These are phyloP conservation scores for Iris macrosiphon DNA, from an alignment of 106 monocot species.

Conservation along the genomic window DNA sequence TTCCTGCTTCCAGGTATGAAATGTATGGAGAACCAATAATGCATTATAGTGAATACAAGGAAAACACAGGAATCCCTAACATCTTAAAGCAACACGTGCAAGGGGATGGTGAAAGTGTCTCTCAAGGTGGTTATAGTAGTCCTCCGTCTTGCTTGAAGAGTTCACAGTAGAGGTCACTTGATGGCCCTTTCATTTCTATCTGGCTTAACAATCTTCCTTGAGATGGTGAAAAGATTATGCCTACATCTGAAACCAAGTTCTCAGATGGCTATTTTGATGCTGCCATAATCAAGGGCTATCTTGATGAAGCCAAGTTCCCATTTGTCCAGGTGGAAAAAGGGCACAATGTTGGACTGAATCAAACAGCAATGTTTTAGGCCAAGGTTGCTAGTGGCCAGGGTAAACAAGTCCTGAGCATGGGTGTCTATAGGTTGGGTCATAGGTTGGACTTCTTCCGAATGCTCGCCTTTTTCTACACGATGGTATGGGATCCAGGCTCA, in stretches of 20 bases:
- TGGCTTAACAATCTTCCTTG: constrained; percentile 81
- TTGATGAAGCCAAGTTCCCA: too few relatives aligned
- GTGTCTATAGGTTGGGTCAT: too few relatives aligned
- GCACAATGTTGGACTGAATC: too few relatives aligned
- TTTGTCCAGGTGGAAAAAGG: too few relatives aligned
- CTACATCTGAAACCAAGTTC: constrained; percentile 83
- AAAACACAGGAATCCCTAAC: neutral
- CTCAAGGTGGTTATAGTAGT: constrained; percentile 39
- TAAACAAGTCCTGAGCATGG: too few relatives aligned
- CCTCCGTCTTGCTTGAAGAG: constrained; percentile 27
- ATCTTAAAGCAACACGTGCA: neutral
- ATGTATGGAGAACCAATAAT: constrained; percentile 34
- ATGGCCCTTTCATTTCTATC: constrained; percentile 67
- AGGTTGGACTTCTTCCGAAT: too few relatives aligned
- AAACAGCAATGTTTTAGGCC: too few relatives aligned
- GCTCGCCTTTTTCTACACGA: too few relatives aligned
- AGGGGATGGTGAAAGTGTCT: neutral
- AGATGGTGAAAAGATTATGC: constrained; percentile 40
- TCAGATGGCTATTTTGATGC: too few relatives aligned
- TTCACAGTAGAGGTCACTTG: constrained; percentile 57
- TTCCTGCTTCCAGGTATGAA: constrained; percentile 76
- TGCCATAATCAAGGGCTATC: too few relatives aligned
- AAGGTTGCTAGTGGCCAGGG: too few relatives aligned
- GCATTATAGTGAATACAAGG: neutral
- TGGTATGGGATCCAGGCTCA: too few relatives aligned